These are phyloP conservation scores for Lolium perenne DNA, from an alignment of 176 grass and related monocot genomes.

Conservation along the genomic window DNA sequence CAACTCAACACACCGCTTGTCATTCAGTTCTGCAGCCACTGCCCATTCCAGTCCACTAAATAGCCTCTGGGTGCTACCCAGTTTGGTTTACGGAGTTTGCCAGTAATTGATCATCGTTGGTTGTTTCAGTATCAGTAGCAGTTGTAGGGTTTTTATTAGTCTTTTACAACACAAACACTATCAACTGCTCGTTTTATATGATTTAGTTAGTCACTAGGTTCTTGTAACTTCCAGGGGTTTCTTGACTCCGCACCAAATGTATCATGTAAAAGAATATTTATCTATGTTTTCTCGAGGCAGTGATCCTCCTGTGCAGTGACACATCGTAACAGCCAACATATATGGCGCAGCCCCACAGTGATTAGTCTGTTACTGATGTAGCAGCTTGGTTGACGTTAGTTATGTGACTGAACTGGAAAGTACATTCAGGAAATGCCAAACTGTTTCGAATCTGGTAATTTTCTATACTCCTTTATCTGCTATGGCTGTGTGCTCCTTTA, in stretches of 20 bases:
- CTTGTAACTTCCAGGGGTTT: neutral
- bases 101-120: neutral
- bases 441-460: neutral
- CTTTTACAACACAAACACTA: too few species aligned
- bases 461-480: too few species aligned
- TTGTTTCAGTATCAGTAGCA: neutral
- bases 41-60: neutral
- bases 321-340: neutral
- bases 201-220: neutral
- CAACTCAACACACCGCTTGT: neutral
- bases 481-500: neutral
- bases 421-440: neutral
- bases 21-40: neutral
- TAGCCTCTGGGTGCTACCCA: slow-evolving; percentile 39
- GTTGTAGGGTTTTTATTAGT: too few species aligned
- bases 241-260: neutral
- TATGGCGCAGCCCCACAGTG: too few species aligned
- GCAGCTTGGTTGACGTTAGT: neutral
- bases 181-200: neutral
- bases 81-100: slow-evolving; percentile 30
- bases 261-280: neutral
- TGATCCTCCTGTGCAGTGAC: neutral
- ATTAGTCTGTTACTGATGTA: neutral
- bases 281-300: neutral
- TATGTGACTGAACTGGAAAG: neutral